A percentile compares a stretch with the other conserved stretches of the same genome.
Conservation (phyloP, 225 moss, liverwort and hornwort genomes). For the Lunularia cruciata region DNA sequence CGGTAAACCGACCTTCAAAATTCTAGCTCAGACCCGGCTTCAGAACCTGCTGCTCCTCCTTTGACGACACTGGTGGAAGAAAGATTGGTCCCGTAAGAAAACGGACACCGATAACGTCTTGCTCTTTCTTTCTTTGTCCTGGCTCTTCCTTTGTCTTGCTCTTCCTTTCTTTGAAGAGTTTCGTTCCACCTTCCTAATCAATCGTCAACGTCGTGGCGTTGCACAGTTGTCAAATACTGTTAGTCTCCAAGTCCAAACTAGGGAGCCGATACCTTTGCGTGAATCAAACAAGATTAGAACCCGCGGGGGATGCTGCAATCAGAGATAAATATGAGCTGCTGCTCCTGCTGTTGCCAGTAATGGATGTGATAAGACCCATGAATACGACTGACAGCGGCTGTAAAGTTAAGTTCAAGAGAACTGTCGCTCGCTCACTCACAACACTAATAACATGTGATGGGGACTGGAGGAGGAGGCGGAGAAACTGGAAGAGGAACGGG, state of each 20-base stretch:
- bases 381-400: background rate
- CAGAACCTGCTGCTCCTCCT: background rate
- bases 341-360: too few species aligned
- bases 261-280: background rate
- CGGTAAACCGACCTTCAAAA: background rate
- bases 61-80: too few species aligned
- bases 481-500: background rate
- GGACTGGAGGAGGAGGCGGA: slow-evolving; percentile 2
- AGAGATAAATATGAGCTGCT: too few species aligned
- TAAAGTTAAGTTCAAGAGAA: slow-evolving; percentile 8
- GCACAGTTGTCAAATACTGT: background rate
- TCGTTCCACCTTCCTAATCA: background rate
- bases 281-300: too few species aligned
- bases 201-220: too few species aligned
- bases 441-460: slow-evolving; percentile 4
- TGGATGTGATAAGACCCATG: background rate
- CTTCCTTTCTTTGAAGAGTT: background rate
- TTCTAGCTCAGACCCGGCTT: background rate
- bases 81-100: too few species aligned
- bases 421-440: background rate
- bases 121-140: background rate
- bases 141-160: too few species aligned
- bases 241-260: background rate
- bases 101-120: slow-evolving; percentile 4
- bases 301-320: too few species aligned